Evolutionary conservation across 2,329 filamentous ascomycete species (phyloP), one percentile per base, ranked within the genome.

Genomic region (Magnaporthiopsis incrustans): DNA sequence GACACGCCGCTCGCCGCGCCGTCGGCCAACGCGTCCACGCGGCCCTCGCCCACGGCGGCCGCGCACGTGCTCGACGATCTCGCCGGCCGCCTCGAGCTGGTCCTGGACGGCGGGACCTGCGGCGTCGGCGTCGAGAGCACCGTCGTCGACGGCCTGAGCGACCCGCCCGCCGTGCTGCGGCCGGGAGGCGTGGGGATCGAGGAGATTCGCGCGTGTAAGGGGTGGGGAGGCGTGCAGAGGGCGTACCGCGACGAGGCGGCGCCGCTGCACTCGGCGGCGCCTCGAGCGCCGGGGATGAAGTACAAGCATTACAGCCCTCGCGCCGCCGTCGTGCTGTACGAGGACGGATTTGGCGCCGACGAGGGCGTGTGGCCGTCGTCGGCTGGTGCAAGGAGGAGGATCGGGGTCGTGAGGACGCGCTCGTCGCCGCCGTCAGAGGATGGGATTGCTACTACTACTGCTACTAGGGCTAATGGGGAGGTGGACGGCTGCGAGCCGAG

Each of bases 231-330:
- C 56, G 90, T 92, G 1, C 81, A 83, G 66, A 86, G 89, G 65
- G 94, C 85, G 14, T 98, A 97, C 75, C 87, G 89, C 71, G 92
- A 97, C 70, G 82, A 83, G 65, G 85, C 86, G 88, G 85, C 6
- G 85, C 84, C 2, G 78, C 61, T 10, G 60, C 30, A 30, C 7
- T 30, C 30, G 30, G 30, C 67, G n/a, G 82, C 83, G 12, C 95
- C 95, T 0, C 83, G 91, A 64, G 95, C 95, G 0, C 95, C 95
- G 0, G 95, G 95, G 1, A 99, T 99, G 95, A 99, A 99, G 77
- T 99, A 99, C 74, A 91, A 95, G 73, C 95, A 99, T 74, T 99
- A 99, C 72, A 96, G 93, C 58, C 95, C 95, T 1, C 91, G 88
- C 74, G 96, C 95, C 1, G 86, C 83, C 59, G 93, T 99, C 2